phyloP scores from a whole-genome alignment of 345 rosid genomes.

The Eucalyptus cloeziana region DNA sequence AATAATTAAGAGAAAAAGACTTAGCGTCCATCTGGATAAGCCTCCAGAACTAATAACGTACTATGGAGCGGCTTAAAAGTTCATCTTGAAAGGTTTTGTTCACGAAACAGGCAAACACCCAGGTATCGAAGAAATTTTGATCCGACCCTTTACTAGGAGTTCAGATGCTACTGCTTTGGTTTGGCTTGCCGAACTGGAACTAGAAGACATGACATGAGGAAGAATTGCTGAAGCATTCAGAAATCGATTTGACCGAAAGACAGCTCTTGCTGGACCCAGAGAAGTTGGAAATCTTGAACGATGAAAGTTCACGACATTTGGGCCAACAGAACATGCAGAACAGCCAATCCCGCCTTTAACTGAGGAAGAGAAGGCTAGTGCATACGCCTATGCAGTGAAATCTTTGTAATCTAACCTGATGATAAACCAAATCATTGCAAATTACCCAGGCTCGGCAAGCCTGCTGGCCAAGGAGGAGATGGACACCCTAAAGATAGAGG shows the following conservation, averaged over 20 bases:
- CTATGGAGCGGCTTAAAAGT: neutral
- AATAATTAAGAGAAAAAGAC: neutral
- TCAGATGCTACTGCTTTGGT: neutral
- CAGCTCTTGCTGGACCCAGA: neutral
- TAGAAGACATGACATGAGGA: neutral
- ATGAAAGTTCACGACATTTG: neutral
- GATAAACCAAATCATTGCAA: neutral
- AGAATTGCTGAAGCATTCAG: neutral
- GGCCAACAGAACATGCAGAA: neutral
- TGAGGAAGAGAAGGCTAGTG: neutral
- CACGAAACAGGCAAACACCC: neutral
- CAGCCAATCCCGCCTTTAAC: neutral
- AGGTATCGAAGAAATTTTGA: neutral
- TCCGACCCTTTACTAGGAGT: neutral
- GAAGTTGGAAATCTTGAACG: neutral
- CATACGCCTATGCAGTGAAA: neutral
- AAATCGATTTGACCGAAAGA: neutral
- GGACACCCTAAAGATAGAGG: neutral
- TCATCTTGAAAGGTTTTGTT: neutral
- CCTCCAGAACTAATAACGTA: neutral
- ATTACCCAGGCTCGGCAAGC: neutral
- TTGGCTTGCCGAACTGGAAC: neutral
- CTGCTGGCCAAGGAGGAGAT: neutral
- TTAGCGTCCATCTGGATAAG: neutral
- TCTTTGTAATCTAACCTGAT: neutral